Base-by-base conservation (phyloP, 805 yeast species). In the Wickerhamomyces sydowiorum region DNA sequence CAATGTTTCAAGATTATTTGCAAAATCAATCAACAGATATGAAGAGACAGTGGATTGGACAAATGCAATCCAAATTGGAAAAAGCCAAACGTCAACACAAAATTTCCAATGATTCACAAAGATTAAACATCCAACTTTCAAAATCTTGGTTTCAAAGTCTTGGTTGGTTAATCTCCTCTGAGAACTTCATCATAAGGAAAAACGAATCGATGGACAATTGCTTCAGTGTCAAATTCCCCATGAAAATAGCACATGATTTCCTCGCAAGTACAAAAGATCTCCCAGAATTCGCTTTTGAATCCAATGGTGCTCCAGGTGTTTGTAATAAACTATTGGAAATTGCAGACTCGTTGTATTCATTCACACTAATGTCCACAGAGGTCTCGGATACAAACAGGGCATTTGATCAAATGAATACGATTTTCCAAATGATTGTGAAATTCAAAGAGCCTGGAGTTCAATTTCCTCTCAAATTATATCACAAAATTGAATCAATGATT, bases 111-210 rank as follows among this genome's bases (percentile, higher is more conserved):
- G 56, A 46, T 32, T 50, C 58, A 2, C 58, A 54, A 34, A 51
- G 44, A 31, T 53, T 52, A 7, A 54, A 52, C 21, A 51, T 52
- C 6, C 36, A 45, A 20, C 35, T 52, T 14, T 52, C 58, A 14
- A 54, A 50, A 41, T 46, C 55, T 1, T 54, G 56, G 56, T 39
- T 54, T 14, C 54, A 54, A 32, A 44, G 51, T 30, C 44, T 54
- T 28, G 56, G 51, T 10, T 54, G 58, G 56, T 27, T 54, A 24
- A 49, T 54, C 14, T 47, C 57, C 1, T 44, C 50, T 10, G 53
- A 54, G 34, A 51, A 49, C 30, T 47, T 40, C 23, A 25, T 50
- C 21, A 40, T 53, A 9, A 45, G 47, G 18, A 43, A 49, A 22
- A 40, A 42, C 21, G 40, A 40, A 2, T 8, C 38, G 10, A 25